Evolutionary conservation across 2,329 filamentous ascomycete species (phyloP), one percentile per base, ranked within the genome.

Genomic region (Colletotrichum neosansevieriae): DNA sequence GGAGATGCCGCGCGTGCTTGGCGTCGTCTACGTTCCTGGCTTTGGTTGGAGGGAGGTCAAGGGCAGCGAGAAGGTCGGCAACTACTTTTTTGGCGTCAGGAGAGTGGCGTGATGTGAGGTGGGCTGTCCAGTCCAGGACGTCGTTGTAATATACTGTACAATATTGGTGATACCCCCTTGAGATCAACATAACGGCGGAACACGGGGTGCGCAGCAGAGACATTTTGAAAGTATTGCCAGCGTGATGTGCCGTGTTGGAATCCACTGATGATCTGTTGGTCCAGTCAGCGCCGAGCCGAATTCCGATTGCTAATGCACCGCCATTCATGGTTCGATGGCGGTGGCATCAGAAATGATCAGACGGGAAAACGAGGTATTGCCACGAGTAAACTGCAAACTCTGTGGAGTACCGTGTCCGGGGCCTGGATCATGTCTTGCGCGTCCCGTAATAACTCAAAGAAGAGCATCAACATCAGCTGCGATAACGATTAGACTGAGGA

Each of bases 41-140:
- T 65, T 97, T 50, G 96, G 96, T 3, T 98, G 96, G 96, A 94
- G 87, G 81, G 88, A 93, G 78, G 90, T 98, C 4, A 79, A 81
- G 24, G 92, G 93, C 3, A 92, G 94, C 74, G 95, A 98, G 82
- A 89, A 88, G 75, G 89, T 93, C 75, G 95, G 95, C 10, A 99
- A 99, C 79, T 99, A 98, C 81, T 98, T 99, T 79, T 97, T 98
- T 78, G 96, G 88, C 9, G 90, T 97, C 49, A 88, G 90, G 80
- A 81, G 80, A 72, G 76, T 57, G 54, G 65, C 34, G 74, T 34
- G 71, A 73, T 45, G 3, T 49, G 29, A 29, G 2, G 7, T 29
- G 29, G 29, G 6, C 29, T 29, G 6, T 29, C 29, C 7, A 15
- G 13, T 4, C 10, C 17, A 21, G 17, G 40, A 19, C 12, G 12